Evolutionary conservation across 768 basidiomycete species (phyloP).

Genomic region (Pleurotus pulmonarius): DNA sequence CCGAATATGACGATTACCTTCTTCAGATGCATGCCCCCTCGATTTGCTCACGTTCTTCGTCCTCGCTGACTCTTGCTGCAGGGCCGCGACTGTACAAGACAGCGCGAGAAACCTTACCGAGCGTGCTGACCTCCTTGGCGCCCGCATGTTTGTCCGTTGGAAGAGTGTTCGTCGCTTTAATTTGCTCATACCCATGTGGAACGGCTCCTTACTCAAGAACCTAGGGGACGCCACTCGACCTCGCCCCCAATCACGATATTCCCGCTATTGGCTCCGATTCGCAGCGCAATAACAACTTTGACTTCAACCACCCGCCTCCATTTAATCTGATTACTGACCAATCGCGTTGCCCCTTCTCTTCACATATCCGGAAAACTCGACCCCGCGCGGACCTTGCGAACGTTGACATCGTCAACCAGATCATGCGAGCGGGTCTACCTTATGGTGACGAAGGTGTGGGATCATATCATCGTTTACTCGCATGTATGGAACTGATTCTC

Average conservation of each 20-base stretch:
- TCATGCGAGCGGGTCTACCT: conserved; percentile 29
- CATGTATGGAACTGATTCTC: neutral
- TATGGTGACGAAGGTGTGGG: conserved; percentile 22
- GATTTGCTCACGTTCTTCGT: neutral
- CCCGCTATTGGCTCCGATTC: conserved; percentile 11
- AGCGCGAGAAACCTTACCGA: conserved; percentile 12
- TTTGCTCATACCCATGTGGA: neutral
- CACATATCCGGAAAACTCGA: conserved; percentile 22
- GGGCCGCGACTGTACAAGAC: conserved; percentile 11
- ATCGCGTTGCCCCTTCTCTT: conserved; percentile 21
- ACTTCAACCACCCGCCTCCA: conserved; percentile 13
- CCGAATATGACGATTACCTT: conserved; percentile 24
- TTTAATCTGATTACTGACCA: conserved; percentile 5
- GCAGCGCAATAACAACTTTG: conserved; percentile 23
- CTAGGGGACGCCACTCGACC: conserved; percentile 7
- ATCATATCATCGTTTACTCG: too few relatives aligned
- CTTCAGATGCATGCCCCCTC: neutral
- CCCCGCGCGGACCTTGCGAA: conserved; percentile 21
- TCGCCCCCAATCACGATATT: conserved; percentile 14
- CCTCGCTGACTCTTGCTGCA: neutral
- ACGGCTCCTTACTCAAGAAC: neutral
- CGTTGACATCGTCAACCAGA: conserved; percentile 11
- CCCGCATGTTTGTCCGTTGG: conserved; percentile 29
- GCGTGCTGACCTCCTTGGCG: conserved; percentile 23
- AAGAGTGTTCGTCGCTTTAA: conserved; percentile 17